These are phyloP conservation scores for Pleurotus pulmonarius DNA, from an alignment of 768 basidiomycete genomes.

Conservation along the genomic window DNA sequence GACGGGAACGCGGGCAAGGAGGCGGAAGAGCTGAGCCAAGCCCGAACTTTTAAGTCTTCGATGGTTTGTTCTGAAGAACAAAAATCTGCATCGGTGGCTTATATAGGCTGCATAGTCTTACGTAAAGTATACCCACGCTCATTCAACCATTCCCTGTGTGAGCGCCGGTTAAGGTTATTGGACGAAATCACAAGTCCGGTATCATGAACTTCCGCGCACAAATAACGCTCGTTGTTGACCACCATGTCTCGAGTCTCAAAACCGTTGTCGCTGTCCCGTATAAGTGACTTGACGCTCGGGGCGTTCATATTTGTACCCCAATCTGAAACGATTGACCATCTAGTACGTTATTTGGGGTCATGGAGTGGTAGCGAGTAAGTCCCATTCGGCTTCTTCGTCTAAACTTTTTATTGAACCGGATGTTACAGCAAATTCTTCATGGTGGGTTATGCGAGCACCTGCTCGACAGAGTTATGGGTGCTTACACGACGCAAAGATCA, in stretches of 20 bases:
- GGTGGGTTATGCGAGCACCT: slow-evolving; percentile 33
- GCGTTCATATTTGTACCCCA: slow-evolving; percentile 54
- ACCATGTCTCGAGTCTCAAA: slow-evolving; percentile 51
- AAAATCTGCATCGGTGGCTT: slow-evolving; percentile 7
- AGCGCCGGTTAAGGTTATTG: not conserved
- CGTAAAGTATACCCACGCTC: slow-evolving; percentile 39
- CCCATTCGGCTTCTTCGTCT: slow-evolving; percentile 15
- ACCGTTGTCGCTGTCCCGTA: slow-evolving; percentile 39
- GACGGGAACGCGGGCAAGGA: slow-evolving; percentile 96
- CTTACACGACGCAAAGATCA: slow-evolving; percentile 38
- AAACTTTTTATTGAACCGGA: slow-evolving; percentile 8
- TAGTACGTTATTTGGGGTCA: slow-evolving; percentile 72
- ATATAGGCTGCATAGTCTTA: slow-evolving; percentile 32
- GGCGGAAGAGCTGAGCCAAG: slow-evolving; percentile 76
- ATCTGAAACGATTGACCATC: slow-evolving; percentile 65
- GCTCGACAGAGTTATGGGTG: not conserved
- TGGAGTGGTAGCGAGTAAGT: slow-evolving; percentile 87
- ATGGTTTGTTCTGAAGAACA: slow-evolving; percentile 57
- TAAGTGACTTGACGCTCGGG: slow-evolving; percentile 67
- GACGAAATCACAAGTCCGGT: not conserved
- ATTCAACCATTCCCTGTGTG: not conserved
- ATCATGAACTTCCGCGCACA: not conserved
- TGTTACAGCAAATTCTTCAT: slow-evolving; percentile 69
- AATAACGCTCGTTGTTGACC: not conserved
- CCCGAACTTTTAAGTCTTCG: slow-evolving; percentile 94